phyloP scores from a whole-genome alignment of 441 rosid species.

The Euphorbia schlechtendalii region DNA sequence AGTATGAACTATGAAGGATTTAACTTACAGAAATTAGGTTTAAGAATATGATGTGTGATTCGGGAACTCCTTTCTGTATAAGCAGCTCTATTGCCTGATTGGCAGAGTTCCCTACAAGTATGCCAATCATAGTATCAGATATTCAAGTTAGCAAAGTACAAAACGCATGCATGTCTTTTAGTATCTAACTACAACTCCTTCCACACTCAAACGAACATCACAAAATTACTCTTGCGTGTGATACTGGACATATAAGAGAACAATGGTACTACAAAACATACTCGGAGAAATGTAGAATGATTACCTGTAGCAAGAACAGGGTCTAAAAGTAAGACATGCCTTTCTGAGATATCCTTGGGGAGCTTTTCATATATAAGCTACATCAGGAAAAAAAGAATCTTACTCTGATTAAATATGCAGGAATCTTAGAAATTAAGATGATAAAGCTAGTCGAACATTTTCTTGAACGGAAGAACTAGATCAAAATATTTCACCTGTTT shows the following conservation, averaged over 20 bases:
- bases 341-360: constrained; percentile 91
- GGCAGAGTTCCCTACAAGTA: constrained; percentile 81
- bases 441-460: constrained; percentile 3
- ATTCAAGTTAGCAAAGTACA: too few species aligned
- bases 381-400: constrained; percentile 7
- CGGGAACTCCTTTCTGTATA: constrained; percentile 90
- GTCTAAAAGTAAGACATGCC: constrained; percentile 93
- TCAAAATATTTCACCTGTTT: constrained; percentile 50
- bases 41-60: constrained; percentile 83
- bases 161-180: background rate
- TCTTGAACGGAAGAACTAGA: background rate
- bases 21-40: constrained; percentile 82
- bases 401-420: background rate
- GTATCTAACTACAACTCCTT: background rate
- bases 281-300: constrained; percentile 7
- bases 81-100: constrained; percentile 89
- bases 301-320: constrained; percentile 95
- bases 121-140: constrained; percentile 3
- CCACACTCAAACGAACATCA: background rate
- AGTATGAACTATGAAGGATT: background rate
- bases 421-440: background rate
- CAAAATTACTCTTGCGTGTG: background rate
- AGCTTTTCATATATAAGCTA: constrained; percentile 98
- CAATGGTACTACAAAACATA: background rate
- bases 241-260: background rate